Conservation (phyloP, 2,329 filamentous ascomycete species). For the Diaporthe longicolla region DNA sequence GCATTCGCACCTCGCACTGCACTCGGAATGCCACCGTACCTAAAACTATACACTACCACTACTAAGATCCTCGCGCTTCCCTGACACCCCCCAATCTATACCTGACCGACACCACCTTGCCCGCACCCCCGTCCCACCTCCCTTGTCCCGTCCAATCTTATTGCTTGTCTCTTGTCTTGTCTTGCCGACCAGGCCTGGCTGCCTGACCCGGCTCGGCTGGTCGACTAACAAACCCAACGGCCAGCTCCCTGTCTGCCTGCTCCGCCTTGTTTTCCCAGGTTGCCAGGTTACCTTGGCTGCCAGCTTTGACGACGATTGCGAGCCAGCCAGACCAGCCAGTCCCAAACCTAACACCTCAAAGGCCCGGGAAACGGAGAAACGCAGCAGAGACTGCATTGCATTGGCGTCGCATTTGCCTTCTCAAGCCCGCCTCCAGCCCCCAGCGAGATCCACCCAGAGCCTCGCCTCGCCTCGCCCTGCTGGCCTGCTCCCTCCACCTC, state of each 20-base stretch:
- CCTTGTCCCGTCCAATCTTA: constrained; percentile 24
- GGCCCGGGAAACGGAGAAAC: constrained; percentile 29
- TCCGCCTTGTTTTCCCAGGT: constrained; percentile 32
- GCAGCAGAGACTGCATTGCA: constrained; percentile 32
- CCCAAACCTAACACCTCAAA: background rate
- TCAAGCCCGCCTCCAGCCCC: background rate
- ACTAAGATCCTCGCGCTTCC: constrained; percentile 24
- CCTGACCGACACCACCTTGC: constrained; percentile 34
- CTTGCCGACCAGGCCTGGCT: constrained; percentile 30
- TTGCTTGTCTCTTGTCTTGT: constrained; percentile 35
- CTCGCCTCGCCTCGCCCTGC: constrained; percentile 35
- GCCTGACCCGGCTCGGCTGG: constrained; percentile 22
- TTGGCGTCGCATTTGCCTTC: constrained; percentile 28
- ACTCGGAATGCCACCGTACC: constrained; percentile 29
- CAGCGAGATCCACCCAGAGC: constrained; percentile 35
- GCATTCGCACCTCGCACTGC: constrained; percentile 31
- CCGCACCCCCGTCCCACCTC: constrained; percentile 33
- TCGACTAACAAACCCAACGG: constrained; percentile 28
- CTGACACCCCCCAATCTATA: constrained; percentile 37
- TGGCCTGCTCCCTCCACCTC: constrained; percentile 22
- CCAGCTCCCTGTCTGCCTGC: constrained; percentile 30
- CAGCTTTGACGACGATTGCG: constrained; percentile 34
- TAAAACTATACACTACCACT: constrained; percentile 1
- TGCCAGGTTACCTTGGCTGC: constrained; percentile 23
- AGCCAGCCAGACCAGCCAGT: constrained; percentile 15